A percentile compares a stretch with the other conserved stretches of the same genome.
Conservation (phyloP, 1,139 yeast genomes). For the Blastobotrys proliferans region DNA sequence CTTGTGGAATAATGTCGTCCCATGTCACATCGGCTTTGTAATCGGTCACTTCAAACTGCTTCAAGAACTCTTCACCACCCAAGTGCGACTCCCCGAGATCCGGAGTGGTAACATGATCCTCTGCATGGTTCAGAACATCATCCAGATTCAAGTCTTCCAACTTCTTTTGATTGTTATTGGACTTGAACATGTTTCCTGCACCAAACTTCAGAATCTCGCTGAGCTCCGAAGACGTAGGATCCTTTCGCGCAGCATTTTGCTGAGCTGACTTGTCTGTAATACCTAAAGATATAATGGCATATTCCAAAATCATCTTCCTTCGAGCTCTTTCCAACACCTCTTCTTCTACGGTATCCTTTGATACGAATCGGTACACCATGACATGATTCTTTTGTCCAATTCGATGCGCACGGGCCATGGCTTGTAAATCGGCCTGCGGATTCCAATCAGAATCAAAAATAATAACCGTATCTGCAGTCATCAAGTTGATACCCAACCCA, state of each 20-base stretch:
- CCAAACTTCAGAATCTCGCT: slow-evolving; percentile 95
- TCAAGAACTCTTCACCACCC: slow-evolving; percentile 97
- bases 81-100: slow-evolving; percentile 93
- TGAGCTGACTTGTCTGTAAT: slow-evolving; percentile 67
- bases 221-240: slow-evolving; percentile 80
- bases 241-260: slow-evolving; percentile 47
- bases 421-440: slow-evolving; percentile 97
- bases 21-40: slow-evolving; percentile 97
- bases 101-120: slow-evolving; percentile 94
- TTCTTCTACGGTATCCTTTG: slow-evolving; percentile 96
- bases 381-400: slow-evolving; percentile 98
- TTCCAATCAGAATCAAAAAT: slow-evolving; percentile 99
- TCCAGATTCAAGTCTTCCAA: slow-evolving; percentile 93
- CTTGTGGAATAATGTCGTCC: slow-evolving; percentile 99
- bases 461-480: slow-evolving; percentile 98
- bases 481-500: slow-evolving; percentile 93
- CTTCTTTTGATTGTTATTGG: slow-evolving; percentile 74
- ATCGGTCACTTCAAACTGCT: slow-evolving; percentile 97
- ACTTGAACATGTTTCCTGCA: slow-evolving; percentile 97
- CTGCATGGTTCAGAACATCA: slow-evolving; percentile 94
- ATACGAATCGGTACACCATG: slow-evolving; percentile 91
- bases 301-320: slow-evolving; percentile 95
- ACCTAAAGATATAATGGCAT: slow-evolving; percentile 94
- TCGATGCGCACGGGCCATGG: slow-evolving; percentile 99
- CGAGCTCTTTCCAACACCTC: slow-evolving; percentile 95